These are phyloP conservation scores for Suhomyces bokatorum DNA, from an alignment of 1,139 yeast species.

Conservation along the genomic window DNA sequence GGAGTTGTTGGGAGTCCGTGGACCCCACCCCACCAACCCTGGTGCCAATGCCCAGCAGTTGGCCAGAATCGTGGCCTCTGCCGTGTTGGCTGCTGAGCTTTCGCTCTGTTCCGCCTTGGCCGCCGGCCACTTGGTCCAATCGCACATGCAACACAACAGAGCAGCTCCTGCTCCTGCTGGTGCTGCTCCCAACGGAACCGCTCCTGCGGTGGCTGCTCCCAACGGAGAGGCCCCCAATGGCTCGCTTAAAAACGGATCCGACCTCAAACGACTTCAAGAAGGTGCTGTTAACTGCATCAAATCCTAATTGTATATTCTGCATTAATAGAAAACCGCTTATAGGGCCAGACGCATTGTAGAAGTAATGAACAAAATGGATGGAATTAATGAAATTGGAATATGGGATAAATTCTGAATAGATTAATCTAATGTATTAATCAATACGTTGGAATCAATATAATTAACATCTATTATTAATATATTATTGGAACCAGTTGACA, in stretches of 20 bases:
- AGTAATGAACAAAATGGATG: too few relatives aligned
- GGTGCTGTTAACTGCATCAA: constrained; percentile 71
- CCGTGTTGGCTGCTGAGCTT: constrained; percentile 94
- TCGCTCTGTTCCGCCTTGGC: constrained; percentile 94
- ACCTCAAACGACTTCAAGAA: constrained; percentile 59
- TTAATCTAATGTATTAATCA: too few relatives aligned
- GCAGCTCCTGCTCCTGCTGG: constrained; percentile 48
- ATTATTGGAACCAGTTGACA: too few relatives aligned
- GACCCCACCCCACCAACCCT: constrained; percentile 92
- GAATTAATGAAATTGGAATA: too few relatives aligned
- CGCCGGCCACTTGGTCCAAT: constrained; percentile 96
- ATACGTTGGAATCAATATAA: too few relatives aligned
- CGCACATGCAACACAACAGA: constrained; percentile 96
- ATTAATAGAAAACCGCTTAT: constrained; percentile 14
- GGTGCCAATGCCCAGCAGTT: constrained; percentile 94
- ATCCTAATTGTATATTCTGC: constrained; percentile 20
- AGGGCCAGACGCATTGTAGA: too few relatives aligned
- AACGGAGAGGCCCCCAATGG: constrained; percentile 11
- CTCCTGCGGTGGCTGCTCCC: constrained; percentile 18
- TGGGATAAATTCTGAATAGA: too few relatives aligned
- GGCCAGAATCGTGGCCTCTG: constrained; percentile 92
- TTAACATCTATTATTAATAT: too few relatives aligned
- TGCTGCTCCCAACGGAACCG: constrained; percentile 23
- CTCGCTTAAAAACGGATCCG: constrained; percentile 24
- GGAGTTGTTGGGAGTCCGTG: constrained; percentile 90